These are phyloP conservation scores for Plectosphaerella sp. DNA, from an alignment of 2,329 filamentous ascomycete species.

Conservation along the genomic window DNA sequence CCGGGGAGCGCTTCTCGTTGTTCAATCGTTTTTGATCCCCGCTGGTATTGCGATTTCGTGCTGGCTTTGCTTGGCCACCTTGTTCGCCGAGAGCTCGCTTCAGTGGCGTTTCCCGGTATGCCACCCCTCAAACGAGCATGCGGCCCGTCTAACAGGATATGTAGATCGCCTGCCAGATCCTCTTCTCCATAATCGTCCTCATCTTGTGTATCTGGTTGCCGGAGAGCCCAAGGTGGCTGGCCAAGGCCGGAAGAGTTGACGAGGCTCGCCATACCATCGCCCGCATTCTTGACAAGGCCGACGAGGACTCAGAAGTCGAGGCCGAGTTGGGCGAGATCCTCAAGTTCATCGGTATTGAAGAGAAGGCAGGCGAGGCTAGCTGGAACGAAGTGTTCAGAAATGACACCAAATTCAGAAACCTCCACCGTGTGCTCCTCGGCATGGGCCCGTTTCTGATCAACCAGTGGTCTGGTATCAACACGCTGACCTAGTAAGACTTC, in stretches of 20 bases:
- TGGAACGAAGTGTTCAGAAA: not conserved
- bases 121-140: not conserved
- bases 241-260: not conserved
- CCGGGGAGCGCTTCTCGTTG: not conserved
- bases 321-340: slow-evolving; percentile 1
- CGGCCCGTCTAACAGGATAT: not conserved
- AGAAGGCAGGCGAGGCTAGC: slow-evolving; percentile 1
- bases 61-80: not conserved
- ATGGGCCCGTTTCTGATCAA: not conserved
- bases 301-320: not conserved
- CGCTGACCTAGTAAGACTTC: not conserved
- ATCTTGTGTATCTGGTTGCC: not conserved
- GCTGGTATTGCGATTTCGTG: not conserved
- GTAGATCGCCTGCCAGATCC: not conserved
- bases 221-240: not conserved
- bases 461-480: not conserved
- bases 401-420: not conserved
- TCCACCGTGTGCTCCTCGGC: not conserved
- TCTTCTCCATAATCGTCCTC: not conserved
- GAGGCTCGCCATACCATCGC: not conserved
- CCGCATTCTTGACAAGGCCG: not conserved
- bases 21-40: not conserved
- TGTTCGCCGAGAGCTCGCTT: not conserved
- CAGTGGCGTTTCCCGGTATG: not conserved
- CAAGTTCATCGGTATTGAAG: slow-evolving; percentile 4